Base-by-base conservation (phyloP, 2,329 filamentous ascomycete genomes). In the Neopestalotiopsis sp. region DNA sequence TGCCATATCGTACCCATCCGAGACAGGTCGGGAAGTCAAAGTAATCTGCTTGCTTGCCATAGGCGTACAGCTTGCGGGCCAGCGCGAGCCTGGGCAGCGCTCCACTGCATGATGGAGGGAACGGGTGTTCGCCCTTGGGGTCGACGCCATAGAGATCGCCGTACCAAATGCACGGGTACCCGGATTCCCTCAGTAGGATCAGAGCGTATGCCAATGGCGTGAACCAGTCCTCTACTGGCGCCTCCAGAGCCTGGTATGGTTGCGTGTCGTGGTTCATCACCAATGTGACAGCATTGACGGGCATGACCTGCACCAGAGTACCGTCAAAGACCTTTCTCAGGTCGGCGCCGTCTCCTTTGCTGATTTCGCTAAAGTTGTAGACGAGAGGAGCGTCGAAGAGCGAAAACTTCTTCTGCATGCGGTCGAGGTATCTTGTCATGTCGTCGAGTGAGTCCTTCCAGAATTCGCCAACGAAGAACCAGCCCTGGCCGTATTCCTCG, bases 201-300 rank as follows among this genome's bases (percentile, higher is more conserved):
- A 94, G 84, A 0, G 90, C 82, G 77, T 94, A 93, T 13, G 91
- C 92, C 17, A 94, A 83, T 0, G 90, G 86, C 78, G 93, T 93
- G 82, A 94, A 92, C 80, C 88, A 90, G 32, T 84, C 83, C 67
- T 89, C 85, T 56, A 94, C 87, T 1, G 87, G 86, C 0, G 89
- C 88, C 73, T 87, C 71, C 10, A 82, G 76, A 2, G 79, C 78
- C 65, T 82, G 80, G 71, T 78, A 78, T 0, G 80, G 80, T 69
- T 82, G 81, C 0, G 91, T 93, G 76, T 94, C 91, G 80, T 93
- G 91, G 78, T 92, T 93, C 79, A 89, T 89, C 1, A 93, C 90
- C 4, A 93, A 85, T 0, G 91, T 93, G 57, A 82, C 81, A 1
- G 81, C 80, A 59, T 78, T 78, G 40, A 81, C 70, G 1, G 81